Evolutionary conservation across 345 rosid genomes (phyloP).

Genomic region (Syzygium aqueum): DNA sequence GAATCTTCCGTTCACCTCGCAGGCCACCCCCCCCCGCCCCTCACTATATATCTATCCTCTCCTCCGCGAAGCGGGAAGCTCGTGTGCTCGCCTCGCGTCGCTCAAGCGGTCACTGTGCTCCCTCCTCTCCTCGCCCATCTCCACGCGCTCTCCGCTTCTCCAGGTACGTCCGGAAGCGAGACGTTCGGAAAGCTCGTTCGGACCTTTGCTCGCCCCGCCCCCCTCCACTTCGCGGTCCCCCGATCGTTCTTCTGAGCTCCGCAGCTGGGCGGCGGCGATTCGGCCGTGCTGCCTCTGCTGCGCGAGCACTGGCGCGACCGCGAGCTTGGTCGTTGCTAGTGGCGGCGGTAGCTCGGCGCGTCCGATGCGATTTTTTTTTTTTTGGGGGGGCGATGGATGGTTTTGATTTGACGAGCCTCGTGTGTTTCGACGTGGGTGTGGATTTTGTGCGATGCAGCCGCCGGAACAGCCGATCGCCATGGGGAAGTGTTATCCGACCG

Average conservation of each 20-base stretch:
- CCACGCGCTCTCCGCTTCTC: neutral
- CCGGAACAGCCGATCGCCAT: constrained; percentile 10
- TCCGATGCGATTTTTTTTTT: neutral
- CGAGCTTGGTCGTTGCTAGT: neutral
- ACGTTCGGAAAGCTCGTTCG: neutral
- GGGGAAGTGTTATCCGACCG: constrained; percentile 79
- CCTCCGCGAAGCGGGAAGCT: neutral
- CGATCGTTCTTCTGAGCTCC: neutral
- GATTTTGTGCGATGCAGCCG: neutral
- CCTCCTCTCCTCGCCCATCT: too few relatives aligned
- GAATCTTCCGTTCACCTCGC: neutral
- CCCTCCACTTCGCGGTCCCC: neutral
- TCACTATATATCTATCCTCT: neutral
- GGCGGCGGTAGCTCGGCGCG: neutral
- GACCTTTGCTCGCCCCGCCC: neutral
- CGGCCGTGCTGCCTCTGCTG: neutral
- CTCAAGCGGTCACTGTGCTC: neutral
- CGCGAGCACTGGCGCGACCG: neutral
- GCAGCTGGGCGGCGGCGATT: neutral
- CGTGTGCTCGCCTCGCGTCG: neutral
- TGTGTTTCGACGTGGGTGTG: neutral
- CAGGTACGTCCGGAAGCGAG: neutral
- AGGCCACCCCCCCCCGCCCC: neutral
- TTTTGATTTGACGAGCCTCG: neutral
- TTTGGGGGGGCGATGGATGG: neutral